Evolutionary conservation across 176 grass and related monocot species (phyloP).

Genomic region (Hsuehochloa calcarea): DNA sequence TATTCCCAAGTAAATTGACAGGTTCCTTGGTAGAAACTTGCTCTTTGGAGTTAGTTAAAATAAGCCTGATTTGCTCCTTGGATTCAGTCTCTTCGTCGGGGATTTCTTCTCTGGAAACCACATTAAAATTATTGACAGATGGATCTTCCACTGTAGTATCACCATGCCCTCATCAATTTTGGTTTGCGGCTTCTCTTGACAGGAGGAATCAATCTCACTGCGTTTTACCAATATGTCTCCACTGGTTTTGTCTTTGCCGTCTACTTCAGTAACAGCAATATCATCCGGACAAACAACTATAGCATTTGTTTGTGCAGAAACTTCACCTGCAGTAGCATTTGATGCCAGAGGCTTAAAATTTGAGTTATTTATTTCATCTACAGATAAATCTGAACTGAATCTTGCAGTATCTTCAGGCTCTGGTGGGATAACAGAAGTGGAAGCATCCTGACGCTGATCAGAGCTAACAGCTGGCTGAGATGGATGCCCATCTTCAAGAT

Average conservation of each 20-base stretch:
- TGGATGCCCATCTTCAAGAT: neutral
- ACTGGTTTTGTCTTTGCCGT: neutral
- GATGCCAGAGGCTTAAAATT: neutral
- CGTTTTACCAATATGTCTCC: slow-evolving; percentile 3
- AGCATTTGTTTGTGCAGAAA: slow-evolving; percentile 3
- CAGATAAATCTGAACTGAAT: slow-evolving; percentile 15
- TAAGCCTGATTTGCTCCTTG: slow-evolving; percentile 6
- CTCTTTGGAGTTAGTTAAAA: slow-evolving; percentile 10
- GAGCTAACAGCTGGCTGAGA: slow-evolving; percentile 2
- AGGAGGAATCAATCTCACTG: slow-evolving; percentile 3
- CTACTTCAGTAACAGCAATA: slow-evolving; percentile 10
- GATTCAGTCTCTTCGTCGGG: neutral
- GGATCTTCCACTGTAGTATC: slow-evolving; percentile 7
- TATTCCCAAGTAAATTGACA: neutral
- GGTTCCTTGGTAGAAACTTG: slow-evolving; percentile 3
- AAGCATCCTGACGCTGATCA: neutral
- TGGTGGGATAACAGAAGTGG: neutral
- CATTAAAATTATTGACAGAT: neutral
- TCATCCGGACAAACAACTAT: neutral
- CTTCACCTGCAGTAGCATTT: neutral
- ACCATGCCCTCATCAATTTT: neutral
- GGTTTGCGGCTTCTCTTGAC: slow-evolving; percentile 7
- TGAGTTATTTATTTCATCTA: slow-evolving; percentile 1
- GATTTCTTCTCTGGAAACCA: neutral
- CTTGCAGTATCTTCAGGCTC: slow-evolving; percentile 21